Evolutionary conservation across 495 filamentous ascomycete species (phyloP), one percentile per base, ranked within the genome.

Genomic region (Aspergillus olivimuriae): DNA sequence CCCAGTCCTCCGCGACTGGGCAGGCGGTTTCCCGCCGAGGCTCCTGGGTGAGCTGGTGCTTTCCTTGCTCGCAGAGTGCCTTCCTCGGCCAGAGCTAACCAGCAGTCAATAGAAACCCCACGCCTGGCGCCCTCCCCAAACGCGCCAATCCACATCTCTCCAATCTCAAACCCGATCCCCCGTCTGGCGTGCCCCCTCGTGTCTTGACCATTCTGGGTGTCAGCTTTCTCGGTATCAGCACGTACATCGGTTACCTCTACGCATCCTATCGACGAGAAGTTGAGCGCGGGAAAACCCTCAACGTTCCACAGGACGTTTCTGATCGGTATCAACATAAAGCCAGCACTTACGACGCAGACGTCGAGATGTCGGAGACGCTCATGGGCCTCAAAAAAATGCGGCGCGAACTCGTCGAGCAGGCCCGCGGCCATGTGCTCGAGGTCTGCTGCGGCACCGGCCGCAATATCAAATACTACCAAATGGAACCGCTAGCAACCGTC

Each of bases 401-500:
- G 14, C 69, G 70, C 24, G 64, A 73, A 38, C 69, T 96, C 4
- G 74, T 78, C 4, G 54, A 63, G 14, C 62, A 73, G 41, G 89
- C 81, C 6, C 66, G 70, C 12, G 92, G 94, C 1, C 69, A 96
- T 61, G 89, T 96, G 4, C 72, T 95, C 15, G 94, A 98, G 60
- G 81, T 90, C 10, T 86, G 86, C 39, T 85, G 86, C 31, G 94
- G 92, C 16, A 94, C 94, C n/a, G 92, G 94, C 0, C 70, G 91
- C 31, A 98, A 96, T 56, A 57, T 86, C 22, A 68, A 74, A 17
- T 95, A 80, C 64, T 97, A 94, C 60, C 63, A 73, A 24, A 47
- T 76, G 4, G 64, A 61, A 2, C 87, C 88, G 12, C 69, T 84
- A 39, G 89, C 92, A 50, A 63, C 81, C 3, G 59, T 74, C 4